Conservation (phyloP, 148 eudicot genomes). For the Fagopyrum esculentum region DNA sequence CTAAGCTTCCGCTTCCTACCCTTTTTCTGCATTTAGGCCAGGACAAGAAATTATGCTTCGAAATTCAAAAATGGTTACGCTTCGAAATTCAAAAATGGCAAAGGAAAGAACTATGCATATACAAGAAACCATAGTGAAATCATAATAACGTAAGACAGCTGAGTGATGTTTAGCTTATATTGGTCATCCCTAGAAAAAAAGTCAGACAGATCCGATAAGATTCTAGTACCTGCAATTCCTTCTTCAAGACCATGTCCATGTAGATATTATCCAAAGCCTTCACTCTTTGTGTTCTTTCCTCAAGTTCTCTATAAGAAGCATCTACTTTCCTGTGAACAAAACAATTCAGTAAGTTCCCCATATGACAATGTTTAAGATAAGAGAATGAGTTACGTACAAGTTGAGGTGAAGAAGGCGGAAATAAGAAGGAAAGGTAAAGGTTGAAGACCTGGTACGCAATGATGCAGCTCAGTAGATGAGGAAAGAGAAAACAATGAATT, state of each 20-base stretch:
- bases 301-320: slow-evolving; percentile 67
- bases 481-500: neutral
- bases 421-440: too few species aligned
- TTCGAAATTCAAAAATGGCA: neutral
- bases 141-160: too few species aligned
- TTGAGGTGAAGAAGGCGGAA: neutral
- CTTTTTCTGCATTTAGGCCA: slow-evolving; percentile 50
- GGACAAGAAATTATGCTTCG: neutral
- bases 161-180: too few species aligned
- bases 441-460: neutral
- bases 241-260: slow-evolving; percentile 74
- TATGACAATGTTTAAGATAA: neutral
- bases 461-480: neutral
- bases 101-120: neutral
- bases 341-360: neutral
- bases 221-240: slow-evolving; percentile 71
- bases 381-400: neutral
- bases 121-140: neutral
- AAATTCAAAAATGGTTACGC: too few species aligned
- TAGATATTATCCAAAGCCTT: slow-evolving; percentile 54
- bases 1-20: slow-evolving; percentile 80
- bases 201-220: neutral
- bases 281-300: slow-evolving; percentile 59
- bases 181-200: neutral
- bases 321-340: slow-evolving; percentile 44